Evolutionary conservation across 1,139 yeast species (phyloP).

Genomic region (Pichia sp.): DNA sequence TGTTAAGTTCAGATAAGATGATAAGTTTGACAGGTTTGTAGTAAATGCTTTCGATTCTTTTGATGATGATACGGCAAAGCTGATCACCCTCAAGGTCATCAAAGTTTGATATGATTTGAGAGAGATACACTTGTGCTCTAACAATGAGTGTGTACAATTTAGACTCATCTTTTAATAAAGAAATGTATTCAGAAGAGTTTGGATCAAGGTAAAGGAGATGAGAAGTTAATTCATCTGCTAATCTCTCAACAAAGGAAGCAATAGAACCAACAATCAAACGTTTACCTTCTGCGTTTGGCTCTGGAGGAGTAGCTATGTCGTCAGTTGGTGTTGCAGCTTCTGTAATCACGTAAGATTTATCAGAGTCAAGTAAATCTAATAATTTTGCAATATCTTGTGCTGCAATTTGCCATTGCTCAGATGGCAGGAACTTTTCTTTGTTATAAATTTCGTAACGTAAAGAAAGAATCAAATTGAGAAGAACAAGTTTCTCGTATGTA

Average conservation of each 20-base stretch:
- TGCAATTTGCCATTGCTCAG: slow-evolving; percentile 73
- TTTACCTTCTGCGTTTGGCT: slow-evolving; percentile 56
- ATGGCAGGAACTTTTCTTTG: slow-evolving; percentile 65
- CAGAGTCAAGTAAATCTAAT: slow-evolving; percentile 60
- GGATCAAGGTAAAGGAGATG: slow-evolving; percentile 88
- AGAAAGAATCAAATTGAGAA: slow-evolving; percentile 78
- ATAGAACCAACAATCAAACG: slow-evolving; percentile 77
- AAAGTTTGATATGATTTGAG: slow-evolving; percentile 47
- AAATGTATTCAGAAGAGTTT: slow-evolving; percentile 89
- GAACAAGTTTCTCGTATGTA: slow-evolving; percentile 70
- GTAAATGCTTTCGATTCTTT: slow-evolving; percentile 89
- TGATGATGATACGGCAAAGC: slow-evolving; percentile 67
- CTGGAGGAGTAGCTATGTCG: slow-evolving; percentile 73
- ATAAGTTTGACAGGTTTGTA: slow-evolving; percentile 83
- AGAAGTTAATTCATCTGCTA: slow-evolving; percentile 89
- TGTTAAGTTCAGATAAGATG: slow-evolving; percentile 56
- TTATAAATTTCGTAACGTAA: slow-evolving; percentile 78
- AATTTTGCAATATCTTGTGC: slow-evolving; percentile 56
- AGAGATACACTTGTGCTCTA: slow-evolving; percentile 81
- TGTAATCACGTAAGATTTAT: slow-evolving; percentile 58
- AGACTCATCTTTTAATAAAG: slow-evolving; percentile 83
- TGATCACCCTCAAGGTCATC: slow-evolving; percentile 44
- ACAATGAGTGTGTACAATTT: slow-evolving; percentile 67
- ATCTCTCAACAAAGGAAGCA: slow-evolving; percentile 80
- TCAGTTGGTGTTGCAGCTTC: slow-evolving; percentile 76